Evolutionary conservation across 768 basidiomycete species (phyloP), one percentile per base, ranked within the genome.

Genomic region (Tulasnella sp.): DNA sequence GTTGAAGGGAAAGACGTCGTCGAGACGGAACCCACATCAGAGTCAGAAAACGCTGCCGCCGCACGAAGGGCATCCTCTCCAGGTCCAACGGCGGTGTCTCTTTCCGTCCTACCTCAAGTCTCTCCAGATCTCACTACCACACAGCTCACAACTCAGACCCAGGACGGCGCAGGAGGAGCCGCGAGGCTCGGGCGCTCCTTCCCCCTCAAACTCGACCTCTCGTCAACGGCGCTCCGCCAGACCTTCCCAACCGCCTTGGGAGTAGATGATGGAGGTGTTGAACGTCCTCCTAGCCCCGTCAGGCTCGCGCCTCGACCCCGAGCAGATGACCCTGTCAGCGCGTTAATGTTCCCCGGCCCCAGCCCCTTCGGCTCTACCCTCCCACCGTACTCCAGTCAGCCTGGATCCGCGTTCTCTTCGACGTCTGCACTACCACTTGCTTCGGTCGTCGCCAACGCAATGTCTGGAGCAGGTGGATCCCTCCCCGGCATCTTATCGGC

Each of bases 121-220:
- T 71, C 77, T 3, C 3, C 41, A 24, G 54, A 55, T n/a, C 38
- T 25, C 15, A 30, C 25, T 19, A 43, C 29, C 27, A 25, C 54
- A 5, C 34, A 38, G 15, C 22, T 41, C 22, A 19, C 5, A 51
- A 27, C 54, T 4, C 25, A 43, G 54, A 43, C 43, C 41, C 27
- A 42, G 44, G 54, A 22, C 3, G 19, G 5, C 45, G 10, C 45
- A 5, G 25, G 45, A 48, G 19, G 25, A 48, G 5, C 45, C 8
- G 5, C 19, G n/a, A 5, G 51, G 2, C 51, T 53, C 31, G 54
- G 38, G 9, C 54, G 54, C 2, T 8, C 19, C 19, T 75, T 84
- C 59, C 84, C 84, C 19, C 79, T 79, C 54, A 89, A 88, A 65
- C 79, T 90, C n/a, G 88, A 91, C 66, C 75, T 91, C 4, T 86